These are phyloP conservation scores for Wallacemonas sp. DNA, from an alignment of 208 protist genomes.

Conservation along the genomic window DNA sequence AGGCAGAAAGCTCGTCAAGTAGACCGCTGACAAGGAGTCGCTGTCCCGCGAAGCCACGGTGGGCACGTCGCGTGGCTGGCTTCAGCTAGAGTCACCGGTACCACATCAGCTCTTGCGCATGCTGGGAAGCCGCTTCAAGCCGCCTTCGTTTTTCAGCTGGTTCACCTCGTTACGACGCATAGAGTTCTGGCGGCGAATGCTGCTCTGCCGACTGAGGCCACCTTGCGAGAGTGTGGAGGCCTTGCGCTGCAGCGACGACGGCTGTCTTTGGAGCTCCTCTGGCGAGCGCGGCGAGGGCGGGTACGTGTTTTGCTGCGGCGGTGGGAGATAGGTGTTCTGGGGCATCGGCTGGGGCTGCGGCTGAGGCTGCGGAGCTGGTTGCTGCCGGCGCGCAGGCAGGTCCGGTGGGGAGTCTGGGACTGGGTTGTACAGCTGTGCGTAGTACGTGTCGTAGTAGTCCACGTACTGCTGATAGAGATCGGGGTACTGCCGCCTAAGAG, in stretches of 20 bases:
- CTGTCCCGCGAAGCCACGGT: no score
- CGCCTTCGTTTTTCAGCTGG: conserved; percentile 37
- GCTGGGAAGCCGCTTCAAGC: conserved; percentile 36
- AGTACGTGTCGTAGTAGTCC: conserved; percentile 51
- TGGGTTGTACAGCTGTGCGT: conserved; percentile 30
- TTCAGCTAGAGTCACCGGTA: no score
- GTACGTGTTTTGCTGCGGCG: conserved; percentile 5
- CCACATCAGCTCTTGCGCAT: conserved; percentile 37
- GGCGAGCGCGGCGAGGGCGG: neutral
- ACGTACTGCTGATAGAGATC: conserved; percentile 59
- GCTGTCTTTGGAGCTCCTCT: neutral
- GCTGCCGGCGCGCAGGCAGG: neutral
- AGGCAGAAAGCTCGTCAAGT: no score
- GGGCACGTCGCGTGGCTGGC: no score
- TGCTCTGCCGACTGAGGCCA: conserved; percentile 30
- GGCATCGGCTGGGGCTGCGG: neutral
- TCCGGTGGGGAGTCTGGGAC: neutral
- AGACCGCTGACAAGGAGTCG: no score
- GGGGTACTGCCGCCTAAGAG: conserved; percentile 43
- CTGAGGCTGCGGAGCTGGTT: neutral
- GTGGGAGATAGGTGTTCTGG: neutral
- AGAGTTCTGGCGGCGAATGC: conserved; percentile 44
- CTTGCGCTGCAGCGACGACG: conserved; percentile 3
- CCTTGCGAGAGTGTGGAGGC: conserved; percentile 25
- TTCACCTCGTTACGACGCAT: conserved; percentile 48